phyloP scores from a whole-genome alignment of 768 basidiomycete species.

The Boletales sp. region DNA sequence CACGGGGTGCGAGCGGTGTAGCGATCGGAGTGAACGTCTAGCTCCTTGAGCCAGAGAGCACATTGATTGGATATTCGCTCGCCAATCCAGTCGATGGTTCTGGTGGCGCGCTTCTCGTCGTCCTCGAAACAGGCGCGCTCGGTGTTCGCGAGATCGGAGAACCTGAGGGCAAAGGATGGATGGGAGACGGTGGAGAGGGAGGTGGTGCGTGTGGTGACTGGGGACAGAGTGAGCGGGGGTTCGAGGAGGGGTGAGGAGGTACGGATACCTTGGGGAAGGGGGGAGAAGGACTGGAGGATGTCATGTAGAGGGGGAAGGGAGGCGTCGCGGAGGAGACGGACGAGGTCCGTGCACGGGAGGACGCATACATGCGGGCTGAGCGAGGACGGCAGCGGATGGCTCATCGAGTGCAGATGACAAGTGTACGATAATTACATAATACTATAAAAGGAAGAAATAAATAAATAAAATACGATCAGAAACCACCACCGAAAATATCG shows the following conservation, averaged over 20 bases:
- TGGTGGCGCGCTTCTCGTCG: constrained; percentile 72
- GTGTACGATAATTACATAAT: no score
- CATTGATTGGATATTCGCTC: constrained; percentile 63
- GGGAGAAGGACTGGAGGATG: constrained; percentile 82
- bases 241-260: neutral
- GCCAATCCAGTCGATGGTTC: constrained; percentile 86
- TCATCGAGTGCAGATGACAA: constrained; percentile 31
- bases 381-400: constrained; percentile 61
- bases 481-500: constrained; percentile 40
- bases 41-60: constrained; percentile 67
- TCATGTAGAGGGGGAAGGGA: constrained; percentile 67
- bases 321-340: constrained; percentile 51
- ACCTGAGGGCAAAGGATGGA: constrained; percentile 68
- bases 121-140: constrained; percentile 75
- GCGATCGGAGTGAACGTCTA: constrained; percentile 45
- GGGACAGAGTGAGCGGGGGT: constrained; percentile 4
- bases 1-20: constrained; percentile 59
- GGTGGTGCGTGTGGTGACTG: constrained; percentile 80
- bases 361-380: constrained; percentile 81
- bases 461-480: constrained; percentile 19
- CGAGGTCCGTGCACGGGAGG: constrained; percentile 66
- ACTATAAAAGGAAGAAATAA: constrained; percentile 1
- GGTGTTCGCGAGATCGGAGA: constrained; percentile 70
- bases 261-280: constrained; percentile 69
- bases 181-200: constrained; percentile 68